A percentile compares a stretch with the other conserved stretches of the same genome.
These are phyloP conservation scores for Lipomyces starkeyi DNA, from an alignment of 805 yeast species.

Conservation along the genomic window DNA sequence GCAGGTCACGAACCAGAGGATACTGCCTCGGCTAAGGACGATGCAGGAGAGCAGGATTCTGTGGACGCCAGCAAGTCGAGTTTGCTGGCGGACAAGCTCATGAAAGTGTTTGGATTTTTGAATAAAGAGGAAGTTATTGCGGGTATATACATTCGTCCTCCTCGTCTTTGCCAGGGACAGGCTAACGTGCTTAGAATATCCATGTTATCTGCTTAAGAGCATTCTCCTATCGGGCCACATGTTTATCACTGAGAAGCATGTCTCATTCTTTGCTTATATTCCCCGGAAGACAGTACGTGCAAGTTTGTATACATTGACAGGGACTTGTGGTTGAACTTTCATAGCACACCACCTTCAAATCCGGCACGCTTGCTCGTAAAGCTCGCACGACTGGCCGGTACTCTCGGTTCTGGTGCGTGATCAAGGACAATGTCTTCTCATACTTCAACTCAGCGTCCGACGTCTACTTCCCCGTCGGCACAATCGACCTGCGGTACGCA, in stretches of 20 bases:
- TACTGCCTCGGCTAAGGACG: not conserved
- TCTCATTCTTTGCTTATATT: conserved; percentile 78
- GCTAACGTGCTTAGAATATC: conserved; percentile 52
- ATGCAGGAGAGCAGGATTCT: conserved; percentile 8
- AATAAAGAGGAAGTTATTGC: conserved; percentile 36
- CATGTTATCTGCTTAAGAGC: conserved; percentile 82
- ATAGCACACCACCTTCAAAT: conserved; percentile 46
- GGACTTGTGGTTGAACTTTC: not conserved
- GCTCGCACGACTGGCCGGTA: conserved; percentile 49
- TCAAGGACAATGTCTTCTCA: conserved; percentile 70
- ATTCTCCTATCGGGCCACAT: conserved; percentile 86
- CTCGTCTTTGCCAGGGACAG: not conserved
- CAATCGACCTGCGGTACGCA: conserved; percentile 73
- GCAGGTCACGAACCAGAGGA: not conserved
- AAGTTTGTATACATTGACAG: not conserved
- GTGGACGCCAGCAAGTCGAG: conserved; percentile 25
- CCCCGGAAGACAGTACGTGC: conserved; percentile 59
- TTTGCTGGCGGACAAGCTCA: conserved; percentile 22
- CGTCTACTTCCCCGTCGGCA: conserved; percentile 79
- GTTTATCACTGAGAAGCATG: conserved; percentile 66
- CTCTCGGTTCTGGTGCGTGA: conserved; percentile 77
- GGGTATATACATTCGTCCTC: conserved; percentile 23
- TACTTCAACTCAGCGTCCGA: conserved; percentile 76
- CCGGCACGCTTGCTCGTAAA: conserved; percentile 59
- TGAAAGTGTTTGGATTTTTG: conserved; percentile 24